Percentiles rank a stretch among this genome's conserved stretches.
Conservation (phyloP, 2,329 filamentous ascomycete genomes). For the Aspergillus chevalieri region DNA sequence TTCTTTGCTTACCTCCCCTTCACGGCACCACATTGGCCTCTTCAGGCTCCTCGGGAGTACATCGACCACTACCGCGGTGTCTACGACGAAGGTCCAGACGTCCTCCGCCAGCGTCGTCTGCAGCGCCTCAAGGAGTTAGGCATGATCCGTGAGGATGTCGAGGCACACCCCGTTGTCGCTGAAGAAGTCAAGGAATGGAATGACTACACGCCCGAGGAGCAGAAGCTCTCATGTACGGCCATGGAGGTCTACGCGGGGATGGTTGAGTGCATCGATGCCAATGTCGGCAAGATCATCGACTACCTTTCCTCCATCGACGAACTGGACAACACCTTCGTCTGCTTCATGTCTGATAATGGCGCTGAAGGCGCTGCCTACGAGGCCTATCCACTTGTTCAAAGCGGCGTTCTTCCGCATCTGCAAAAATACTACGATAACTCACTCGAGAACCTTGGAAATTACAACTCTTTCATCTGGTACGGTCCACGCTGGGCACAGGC, state of each 20-base stretch:
- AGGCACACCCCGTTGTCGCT: constrained; percentile 31
- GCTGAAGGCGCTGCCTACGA: constrained; percentile 56
- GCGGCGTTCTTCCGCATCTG: constrained; percentile 49
- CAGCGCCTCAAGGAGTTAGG: constrained; percentile 53
- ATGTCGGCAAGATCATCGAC: constrained; percentile 54
- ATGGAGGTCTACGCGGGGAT: constrained; percentile 62
- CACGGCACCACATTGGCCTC: constrained; percentile 58
- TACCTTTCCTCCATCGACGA: constrained; percentile 53
- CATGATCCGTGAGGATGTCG: constrained; percentile 46
- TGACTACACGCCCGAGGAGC: constrained; percentile 31
- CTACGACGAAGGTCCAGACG: constrained; percentile 57
- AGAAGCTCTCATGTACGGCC: constrained; percentile 40
- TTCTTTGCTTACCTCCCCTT: constrained; percentile 59
- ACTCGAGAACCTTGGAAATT: constrained; percentile 54
- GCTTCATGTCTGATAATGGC: constrained; percentile 60
- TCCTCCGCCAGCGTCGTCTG: constrained; percentile 48
- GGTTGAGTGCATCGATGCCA: constrained; percentile 57
- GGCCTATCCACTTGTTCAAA: constrained; percentile 52
- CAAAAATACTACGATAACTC: constrained; percentile 54
- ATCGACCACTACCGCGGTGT: constrained; percentile 53
- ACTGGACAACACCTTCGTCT: constrained; percentile 58
- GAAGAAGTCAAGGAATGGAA: constrained; percentile 42
- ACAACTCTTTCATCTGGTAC: constrained; percentile 56
- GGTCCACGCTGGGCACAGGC: constrained; percentile 53
- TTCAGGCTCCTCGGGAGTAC: constrained; percentile 53